These are phyloP conservation scores for Xylariaceae sp. DNA, from an alignment of 2,329 filamentous ascomycete species.

Conservation along the genomic window DNA sequence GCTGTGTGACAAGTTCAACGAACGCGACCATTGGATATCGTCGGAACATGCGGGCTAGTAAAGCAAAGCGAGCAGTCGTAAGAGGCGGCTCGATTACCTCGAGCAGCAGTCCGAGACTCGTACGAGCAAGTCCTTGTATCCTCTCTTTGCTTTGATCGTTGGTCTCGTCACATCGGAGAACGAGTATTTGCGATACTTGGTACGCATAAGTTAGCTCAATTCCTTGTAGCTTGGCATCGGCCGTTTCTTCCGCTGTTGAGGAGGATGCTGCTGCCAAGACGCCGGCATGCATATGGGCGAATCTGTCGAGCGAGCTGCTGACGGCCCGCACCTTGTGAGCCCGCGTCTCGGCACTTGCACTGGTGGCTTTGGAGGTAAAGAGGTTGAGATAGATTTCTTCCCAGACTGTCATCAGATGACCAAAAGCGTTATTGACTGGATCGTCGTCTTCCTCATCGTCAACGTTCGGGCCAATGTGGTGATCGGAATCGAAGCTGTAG, in stretches of 20 bases:
- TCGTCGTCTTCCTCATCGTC: neutral
- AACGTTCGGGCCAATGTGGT: slow-evolving; percentile 1
- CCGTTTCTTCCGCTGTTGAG: neutral
- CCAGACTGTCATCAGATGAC: slow-evolving; percentile 19
- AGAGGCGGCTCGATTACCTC: slow-evolving; percentile 5
- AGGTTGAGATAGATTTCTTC: slow-evolving; percentile 21
- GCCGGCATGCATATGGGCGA: slow-evolving; percentile 8
- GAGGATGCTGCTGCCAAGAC: neutral
- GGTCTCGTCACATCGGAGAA: slow-evolving; percentile 13
- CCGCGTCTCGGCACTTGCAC: slow-evolving; percentile 2
- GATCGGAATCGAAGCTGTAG: slow-evolving; percentile 18
- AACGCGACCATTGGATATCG: slow-evolving; percentile 17
- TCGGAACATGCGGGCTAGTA: slow-evolving; percentile 14
- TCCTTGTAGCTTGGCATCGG: slow-evolving; percentile 5
- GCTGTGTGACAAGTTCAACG: slow-evolving; percentile 15
- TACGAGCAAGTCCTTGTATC: slow-evolving; percentile 12
- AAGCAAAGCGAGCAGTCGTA: slow-evolving; percentile 9
- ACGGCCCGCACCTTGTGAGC: slow-evolving; percentile 10
- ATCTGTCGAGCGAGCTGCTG: slow-evolving; percentile 6
- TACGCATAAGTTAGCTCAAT: slow-evolving; percentile 18
- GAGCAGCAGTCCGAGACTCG: slow-evolving; percentile 12
- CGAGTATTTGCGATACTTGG: slow-evolving; percentile 18
- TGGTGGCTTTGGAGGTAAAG: slow-evolving; percentile 10
- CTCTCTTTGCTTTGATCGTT: slow-evolving; percentile 5
- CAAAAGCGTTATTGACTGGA: slow-evolving; percentile 12